Evolutionary conservation across 176 grass and related monocot species (phyloP), one percentile per base, ranked within the genome.

Genomic region (Aegilops bicornis): DNA sequence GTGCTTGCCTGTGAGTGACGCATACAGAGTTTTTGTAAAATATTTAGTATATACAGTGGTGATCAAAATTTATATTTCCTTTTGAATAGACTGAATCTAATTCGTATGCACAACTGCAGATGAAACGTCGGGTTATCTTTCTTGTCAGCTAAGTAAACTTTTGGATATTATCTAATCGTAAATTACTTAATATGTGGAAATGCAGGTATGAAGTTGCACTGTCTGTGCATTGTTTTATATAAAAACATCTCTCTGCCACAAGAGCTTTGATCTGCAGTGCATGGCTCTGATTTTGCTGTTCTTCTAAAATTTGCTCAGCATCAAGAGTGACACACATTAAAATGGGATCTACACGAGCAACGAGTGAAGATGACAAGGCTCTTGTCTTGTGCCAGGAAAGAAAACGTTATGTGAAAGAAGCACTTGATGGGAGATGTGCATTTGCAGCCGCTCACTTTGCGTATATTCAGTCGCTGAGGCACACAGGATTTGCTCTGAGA

Each of bases 391-490:
- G 97, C 76, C 90, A 92, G 25, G 94, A 99, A 84, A 94, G 97
- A 86, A 99, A 89, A 69, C 86, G 89, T 25, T 87, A 91, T 90
- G 90, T 99, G 79, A 92, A 79, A 87, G 84, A 94, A 93, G 97
- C 97, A 77, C 82, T 99, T 48, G 92, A 99, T 78, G 90, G 94
- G 84, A 93, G 97, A 84, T 96, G 94, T 88, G 91, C 80, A 64
- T 79, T 99, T 17, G 97, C 97, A 47, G 85, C 85, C 85, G 77
- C 89, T 82, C 94, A 99, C 83, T 86, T 96, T 59, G 85, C 94
- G 48, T 96, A 99, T 80, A 91, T 96, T 39, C 92, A 99, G 42
- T 99, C 97, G 15, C 90, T 99, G 60, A 92, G 89, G 87, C 90
- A 94, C 59, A 91, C 90, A 29, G 97, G 97, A 29, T 89, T 89